phyloP scores from a whole-genome alignment of 805 yeast genomes.

The Cyberlindnera euphorbiae region DNA sequence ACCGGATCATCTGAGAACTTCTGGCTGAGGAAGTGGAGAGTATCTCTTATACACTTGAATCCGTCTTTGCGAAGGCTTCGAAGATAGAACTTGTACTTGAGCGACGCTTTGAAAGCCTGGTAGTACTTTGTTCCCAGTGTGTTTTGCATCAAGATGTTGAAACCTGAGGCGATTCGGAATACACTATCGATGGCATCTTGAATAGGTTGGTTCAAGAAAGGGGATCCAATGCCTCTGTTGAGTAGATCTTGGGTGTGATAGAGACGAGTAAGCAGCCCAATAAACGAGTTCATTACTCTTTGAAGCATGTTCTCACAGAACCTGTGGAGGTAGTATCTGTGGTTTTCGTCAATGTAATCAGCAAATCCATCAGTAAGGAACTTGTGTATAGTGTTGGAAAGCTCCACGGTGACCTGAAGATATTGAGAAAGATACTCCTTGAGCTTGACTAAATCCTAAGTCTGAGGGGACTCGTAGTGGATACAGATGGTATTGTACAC shows the following conservation, averaged over 20 bases:
- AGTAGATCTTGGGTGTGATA: constrained; percentile 21
- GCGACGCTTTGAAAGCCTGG: constrained; percentile 23
- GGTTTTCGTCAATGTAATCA: constrained; percentile 14
- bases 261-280: constrained; percentile 16
- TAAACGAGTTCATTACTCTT: constrained; percentile 14
- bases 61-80: constrained; percentile 23
- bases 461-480: constrained; percentile 18
- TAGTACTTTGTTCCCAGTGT: constrained; percentile 21
- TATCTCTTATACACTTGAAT: constrained; percentile 22
- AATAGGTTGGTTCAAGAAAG: neutral
- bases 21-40: constrained; percentile 18
- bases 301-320: constrained; percentile 18
- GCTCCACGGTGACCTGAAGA: constrained; percentile 9
- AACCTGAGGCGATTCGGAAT: constrained; percentile 15
- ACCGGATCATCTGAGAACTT: constrained; percentile 18
- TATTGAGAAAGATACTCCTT: constrained; percentile 7
- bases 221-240: constrained; percentile 13
- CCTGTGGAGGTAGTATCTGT: constrained; percentile 16
- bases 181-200: constrained; percentile 3
- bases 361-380: constrained; percentile 13
- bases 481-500: constrained; percentile 18
- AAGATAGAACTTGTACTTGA: constrained; percentile 20
- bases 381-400: constrained; percentile 15
- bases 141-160: constrained; percentile 18
- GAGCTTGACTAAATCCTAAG: constrained; percentile 11